Conservation (phyloP, 2,329 filamentous ascomycete genomes). For the Ascosphaera aggregata region DNA sequence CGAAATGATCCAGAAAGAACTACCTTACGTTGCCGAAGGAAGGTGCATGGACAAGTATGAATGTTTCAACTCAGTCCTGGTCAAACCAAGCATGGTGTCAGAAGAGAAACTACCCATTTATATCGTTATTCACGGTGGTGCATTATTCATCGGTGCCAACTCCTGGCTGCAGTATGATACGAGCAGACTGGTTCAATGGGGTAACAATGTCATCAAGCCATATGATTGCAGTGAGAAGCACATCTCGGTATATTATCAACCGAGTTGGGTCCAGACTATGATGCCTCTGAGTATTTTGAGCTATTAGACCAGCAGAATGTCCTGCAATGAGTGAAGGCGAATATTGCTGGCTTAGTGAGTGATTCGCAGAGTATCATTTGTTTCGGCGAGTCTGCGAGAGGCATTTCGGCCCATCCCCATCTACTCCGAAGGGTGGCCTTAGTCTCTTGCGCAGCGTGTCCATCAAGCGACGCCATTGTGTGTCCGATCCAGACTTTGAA, state of each 20-base stretch:
- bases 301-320: conserved; percentile 25
- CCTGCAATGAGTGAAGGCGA: conserved; percentile 17
- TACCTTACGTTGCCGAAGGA: conserved; percentile 17
- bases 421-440: neutral
- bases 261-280: conserved; percentile 20
- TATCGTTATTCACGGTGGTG: conserved; percentile 31
- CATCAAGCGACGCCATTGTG: neutral
- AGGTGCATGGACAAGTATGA: conserved; percentile 22
- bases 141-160: conserved; percentile 25
- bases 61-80: conserved; percentile 29
- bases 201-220: conserved; percentile 21
- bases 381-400: conserved; percentile 27
- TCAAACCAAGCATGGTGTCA: conserved; percentile 8
- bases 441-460: neutral
- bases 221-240: conserved; percentile 23
- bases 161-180: conserved; percentile 30
- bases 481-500: neutral
- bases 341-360: conserved; percentile 20
- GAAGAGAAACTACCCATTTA: conserved; percentile 24
- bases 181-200: conserved; percentile 21
- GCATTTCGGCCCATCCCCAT: conserved; percentile 5
- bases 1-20: conserved; percentile 24
- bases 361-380: conserved; percentile 17
- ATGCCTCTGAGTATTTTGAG: conserved; percentile 22
- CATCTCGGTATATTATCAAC: conserved; percentile 28